Percentiles rank a stretch among this genome's conserved stretches.
These are phyloP conservation scores for Hirschfeldia incana DNA, from an alignment of 345 rosid species.

Conservation along the genomic window DNA sequence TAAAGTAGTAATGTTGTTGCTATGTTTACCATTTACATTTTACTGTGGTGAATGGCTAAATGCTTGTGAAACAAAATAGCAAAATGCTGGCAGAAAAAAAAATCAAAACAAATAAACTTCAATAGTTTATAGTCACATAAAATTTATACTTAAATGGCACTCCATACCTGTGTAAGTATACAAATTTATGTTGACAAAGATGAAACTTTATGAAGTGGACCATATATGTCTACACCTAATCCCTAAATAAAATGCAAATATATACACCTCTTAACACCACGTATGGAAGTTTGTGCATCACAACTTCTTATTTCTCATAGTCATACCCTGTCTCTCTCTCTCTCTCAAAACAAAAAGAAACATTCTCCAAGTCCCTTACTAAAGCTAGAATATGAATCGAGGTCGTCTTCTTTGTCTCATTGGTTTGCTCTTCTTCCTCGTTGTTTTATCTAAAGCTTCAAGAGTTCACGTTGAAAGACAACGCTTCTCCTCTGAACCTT, in stretches of 20 bases:
- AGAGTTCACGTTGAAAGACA: constrained; percentile 18
- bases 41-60: not conserved
- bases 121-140: not conserved
- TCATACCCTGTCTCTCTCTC: constrained; percentile 19
- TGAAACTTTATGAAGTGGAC: constrained; percentile 42
- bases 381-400: constrained; percentile 13
- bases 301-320: constrained; percentile 26
- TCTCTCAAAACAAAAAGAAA: not conserved
- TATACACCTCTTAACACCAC: constrained; percentile 29
- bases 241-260: constrained; percentile 39
- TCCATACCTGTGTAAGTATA: not conserved
- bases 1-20: not conserved
- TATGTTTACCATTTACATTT: not conserved
- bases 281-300: constrained; percentile 39
- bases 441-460: constrained; percentile 32
- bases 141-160: not conserved
- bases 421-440: constrained; percentile 20
- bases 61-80: not conserved
- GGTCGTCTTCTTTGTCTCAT: constrained; percentile 30
- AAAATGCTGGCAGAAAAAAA: not conserved
- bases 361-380: constrained; percentile 11
- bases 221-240: constrained; percentile 42
- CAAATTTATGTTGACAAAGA: constrained; percentile 39
- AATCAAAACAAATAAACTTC: not conserved
- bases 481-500: not conserved